Evolutionary conservation across 2,329 filamentous ascomycete genomes (phyloP).

Genomic region (Claviceps sp.): DNA sequence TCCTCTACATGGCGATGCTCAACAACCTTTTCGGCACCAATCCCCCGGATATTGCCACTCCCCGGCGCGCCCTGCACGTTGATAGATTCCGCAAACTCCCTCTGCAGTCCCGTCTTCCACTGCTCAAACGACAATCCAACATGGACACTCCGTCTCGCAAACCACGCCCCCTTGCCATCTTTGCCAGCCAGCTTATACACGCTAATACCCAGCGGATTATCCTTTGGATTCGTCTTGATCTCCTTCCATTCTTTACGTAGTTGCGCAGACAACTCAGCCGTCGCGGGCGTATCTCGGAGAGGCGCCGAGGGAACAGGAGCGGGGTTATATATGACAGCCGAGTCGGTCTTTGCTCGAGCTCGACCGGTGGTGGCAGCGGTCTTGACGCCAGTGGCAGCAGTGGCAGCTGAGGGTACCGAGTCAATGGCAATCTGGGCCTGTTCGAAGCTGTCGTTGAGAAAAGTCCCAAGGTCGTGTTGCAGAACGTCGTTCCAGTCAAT

Average conservation of each 20-base stretch:
- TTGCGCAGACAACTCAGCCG: constrained; percentile 24
- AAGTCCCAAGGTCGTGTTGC: constrained; percentile 35
- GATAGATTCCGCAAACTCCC: constrained; percentile 69
- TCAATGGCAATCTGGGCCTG: constrained; percentile 60
- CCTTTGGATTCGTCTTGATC: constrained; percentile 54
- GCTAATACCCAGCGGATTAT: constrained; percentile 63
- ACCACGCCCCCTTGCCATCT: constrained; percentile 82
- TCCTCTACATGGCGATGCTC: constrained; percentile 47
- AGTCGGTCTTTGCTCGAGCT: constrained; percentile 42
- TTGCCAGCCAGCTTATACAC: constrained; percentile 70
- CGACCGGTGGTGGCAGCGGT: constrained; percentile 26
- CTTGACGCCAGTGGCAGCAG: constrained; percentile 18
- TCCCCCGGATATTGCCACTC: constrained; percentile 65
- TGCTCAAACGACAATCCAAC: constrained; percentile 62
- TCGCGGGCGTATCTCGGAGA: constrained; percentile 23
- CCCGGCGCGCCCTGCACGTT: constrained; percentile 57
- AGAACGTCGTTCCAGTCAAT: constrained; percentile 36
- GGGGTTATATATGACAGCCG: constrained; percentile 36
- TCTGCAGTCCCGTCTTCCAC: constrained; percentile 64
- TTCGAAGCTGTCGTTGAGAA: constrained; percentile 46
- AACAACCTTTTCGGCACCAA: constrained; percentile 66
- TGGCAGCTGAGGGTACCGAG: constrained; percentile 48
- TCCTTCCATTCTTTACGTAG: constrained; percentile 84
- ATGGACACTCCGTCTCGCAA: constrained; percentile 73
- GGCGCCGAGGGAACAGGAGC: constrained; percentile 31